Evolutionary conservation across 2,329 filamentous ascomycete species (phyloP), one percentile per base, ranked within the genome.

Genomic region (Dothideomycetidae sp.): DNA sequence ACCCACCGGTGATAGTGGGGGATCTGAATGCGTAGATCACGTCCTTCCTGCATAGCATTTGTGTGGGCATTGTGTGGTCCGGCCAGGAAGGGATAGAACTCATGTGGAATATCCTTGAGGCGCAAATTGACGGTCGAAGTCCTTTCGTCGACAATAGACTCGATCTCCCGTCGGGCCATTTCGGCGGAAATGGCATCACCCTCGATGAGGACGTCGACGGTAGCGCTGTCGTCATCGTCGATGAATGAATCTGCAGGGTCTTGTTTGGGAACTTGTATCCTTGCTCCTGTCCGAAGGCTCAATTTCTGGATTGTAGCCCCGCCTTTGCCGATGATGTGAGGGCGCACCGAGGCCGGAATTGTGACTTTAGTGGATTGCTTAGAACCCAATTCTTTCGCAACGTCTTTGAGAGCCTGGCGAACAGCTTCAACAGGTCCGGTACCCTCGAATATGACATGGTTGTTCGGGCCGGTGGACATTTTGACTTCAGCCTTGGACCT

Each of bases 71-170:
- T 82, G 55, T 80, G 72, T 7, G 78, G 74, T 33, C 85, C 85
- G 15, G 84, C 79, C 57, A 98, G 78, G 66, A 98, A 98, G 36
- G 88, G 88, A 61, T 90, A 98, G 59, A 90, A 92, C 55, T 93
- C 85, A 16, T 84, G 73, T 5, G 90, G 86, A 42, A 98, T 79
- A 33, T 78, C 76, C 58, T 78, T 83, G 46, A 98, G 61, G 50
- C 81, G 83, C 40, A 84, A 70, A 61, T 74, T 90, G 53, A 86
- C 73, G 48, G 79, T 88, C 39, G 83, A 79, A 37, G 81, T 77
- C 44, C 84, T 78, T 59, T 94, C 85, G 50, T 79, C 80, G 39
- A 83, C 84, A 54, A 96, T 94, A 51, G 78, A 79, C 51, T 83
- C 70, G 50, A 98, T 90, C 49, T 83, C 79, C 40, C 81, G 75